A percentile compares a stretch with the other conserved stretches of the same genome.
Evolutionary conservation across 2,329 filamentous ascomycete genomes (phyloP).

Genomic region (Thermochaetoides dissita): DNA sequence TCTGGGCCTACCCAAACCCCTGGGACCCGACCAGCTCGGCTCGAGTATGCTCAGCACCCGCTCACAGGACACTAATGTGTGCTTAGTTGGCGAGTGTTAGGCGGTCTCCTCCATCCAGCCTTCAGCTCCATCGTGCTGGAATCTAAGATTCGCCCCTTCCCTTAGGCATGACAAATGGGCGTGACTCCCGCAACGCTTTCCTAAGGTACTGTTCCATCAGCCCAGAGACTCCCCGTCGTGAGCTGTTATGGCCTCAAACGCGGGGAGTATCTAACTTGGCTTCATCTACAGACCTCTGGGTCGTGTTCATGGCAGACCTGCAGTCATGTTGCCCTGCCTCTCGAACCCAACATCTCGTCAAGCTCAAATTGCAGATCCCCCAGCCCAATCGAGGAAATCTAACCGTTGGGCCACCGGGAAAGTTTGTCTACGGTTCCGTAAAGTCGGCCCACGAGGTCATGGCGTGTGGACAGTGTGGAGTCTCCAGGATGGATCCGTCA

Average conservation of each 20-base stretch:
- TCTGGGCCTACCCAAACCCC: slow-evolving; percentile 1
- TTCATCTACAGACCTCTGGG: too few species aligned
- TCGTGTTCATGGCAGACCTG: too few species aligned
- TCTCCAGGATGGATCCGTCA: not conserved
- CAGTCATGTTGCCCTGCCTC: not conserved
- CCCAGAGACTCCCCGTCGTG: too few species aligned
- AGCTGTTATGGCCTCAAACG: too few species aligned
- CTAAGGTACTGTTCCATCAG: too few species aligned
- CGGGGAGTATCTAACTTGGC: too few species aligned
- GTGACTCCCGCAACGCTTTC: too few species aligned
- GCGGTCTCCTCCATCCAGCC: too few species aligned
- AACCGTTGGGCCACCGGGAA: slow-evolving; percentile 4
- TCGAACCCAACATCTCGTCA: not conserved
- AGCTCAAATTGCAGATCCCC: slow-evolving; percentile 2
- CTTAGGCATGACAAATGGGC: too few species aligned
- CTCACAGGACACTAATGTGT: not conserved
- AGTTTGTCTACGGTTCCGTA: slow-evolving; percentile 4
- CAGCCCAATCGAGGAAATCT: slow-evolving; percentile 5
- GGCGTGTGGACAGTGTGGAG: not conserved
- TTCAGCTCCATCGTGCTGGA: too few species aligned
- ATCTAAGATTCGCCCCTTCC: too few species aligned
- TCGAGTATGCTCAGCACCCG: not conserved
- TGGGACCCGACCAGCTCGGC: slow-evolving; percentile 1
- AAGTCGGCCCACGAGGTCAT: slow-evolving; percentile 1
- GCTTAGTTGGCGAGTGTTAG: too few species aligned